Base-by-base conservation (phyloP, 2,329 filamentous ascomycete species). In the Sporothrix pseudoabietina region DNA sequence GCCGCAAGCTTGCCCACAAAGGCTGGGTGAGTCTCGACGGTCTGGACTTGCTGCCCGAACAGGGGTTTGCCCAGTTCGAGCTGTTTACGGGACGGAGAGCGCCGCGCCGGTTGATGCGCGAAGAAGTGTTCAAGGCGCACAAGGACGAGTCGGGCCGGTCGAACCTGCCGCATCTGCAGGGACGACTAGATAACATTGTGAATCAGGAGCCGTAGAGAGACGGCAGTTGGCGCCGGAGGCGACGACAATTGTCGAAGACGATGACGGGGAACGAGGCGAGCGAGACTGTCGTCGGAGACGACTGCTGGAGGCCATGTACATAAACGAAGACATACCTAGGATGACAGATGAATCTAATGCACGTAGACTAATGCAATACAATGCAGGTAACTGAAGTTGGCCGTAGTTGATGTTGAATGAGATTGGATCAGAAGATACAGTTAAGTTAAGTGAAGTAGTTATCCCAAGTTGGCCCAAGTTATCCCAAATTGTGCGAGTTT, bases 51-150 rank as follows among this genome's bases (percentile, higher is more conserved):
- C 83, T 94, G 12, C 87, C 89, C 1, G 92, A 94, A 79, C 91
- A 93, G 83, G 91, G 90, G 0, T 91, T 91, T 80, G 91, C 91
- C 30, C 90, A 92, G 74, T 94, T 93, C 78, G 91, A 94, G 80
- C 82, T 93, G 30, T 92, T 93, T 83, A 93, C 91, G 0, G 91
- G 91, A 1, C 87, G 91, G 55, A 87, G 90, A 78, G 91, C 91
- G 19, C 92, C 91, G 1, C 86, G 90, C 69, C 83, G 86, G 59
- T 80, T 91, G 35, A 94, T 94, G 91, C 87, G 89, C 73, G 84
- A 87, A 72, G 88, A 90, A 74, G 84, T 83, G 69, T 80, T 83
- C 47, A 81, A 81, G 77, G 82, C 81, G 0, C 84, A 83, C 82
- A 82, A 82, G 76, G 80, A 80, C 73, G 82, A 83, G 59, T 47